Conservation (phyloP, 2,329 filamentous ascomycete genomes). For the Trichophyton simii region DNA sequence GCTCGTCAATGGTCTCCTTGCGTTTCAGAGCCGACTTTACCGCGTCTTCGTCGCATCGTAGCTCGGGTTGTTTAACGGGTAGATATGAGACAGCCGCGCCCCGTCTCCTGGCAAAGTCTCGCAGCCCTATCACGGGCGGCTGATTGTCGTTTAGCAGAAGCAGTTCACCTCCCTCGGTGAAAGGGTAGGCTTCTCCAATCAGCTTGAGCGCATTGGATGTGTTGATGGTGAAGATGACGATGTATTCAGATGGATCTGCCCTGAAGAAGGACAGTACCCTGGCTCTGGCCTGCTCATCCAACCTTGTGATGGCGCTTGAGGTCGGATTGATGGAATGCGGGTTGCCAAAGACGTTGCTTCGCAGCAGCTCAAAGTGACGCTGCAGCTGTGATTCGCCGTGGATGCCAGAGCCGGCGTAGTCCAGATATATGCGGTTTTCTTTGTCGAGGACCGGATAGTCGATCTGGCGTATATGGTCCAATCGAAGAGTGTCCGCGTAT, state of each 20-base stretch:
- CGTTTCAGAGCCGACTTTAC: background rate
- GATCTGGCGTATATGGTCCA: constrained; percentile 9
- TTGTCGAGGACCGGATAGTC: constrained; percentile 6
- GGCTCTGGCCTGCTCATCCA: constrained; percentile 42
- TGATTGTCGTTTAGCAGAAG: constrained; percentile 47
- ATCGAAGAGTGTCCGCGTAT: constrained; percentile 5
- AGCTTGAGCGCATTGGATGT: constrained; percentile 51
- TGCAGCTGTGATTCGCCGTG: constrained; percentile 11
- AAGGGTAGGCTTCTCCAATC: constrained; percentile 30
- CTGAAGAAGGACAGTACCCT: constrained; percentile 46
- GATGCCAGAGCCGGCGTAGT: constrained; percentile 10
- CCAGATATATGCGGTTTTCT: constrained; percentile 10
- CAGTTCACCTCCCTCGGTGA: constrained; percentile 35
- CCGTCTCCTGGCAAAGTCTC: constrained; percentile 24
- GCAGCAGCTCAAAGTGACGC: constrained; percentile 14
- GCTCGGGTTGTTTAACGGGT: constrained; percentile 4
- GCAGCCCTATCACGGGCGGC: constrained; percentile 48
- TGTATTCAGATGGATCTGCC: constrained; percentile 46
- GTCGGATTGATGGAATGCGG: constrained; percentile 46
- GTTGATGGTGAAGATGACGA: constrained; percentile 51
- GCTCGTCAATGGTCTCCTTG: background rate
- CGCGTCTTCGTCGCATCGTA: constrained; percentile 5
- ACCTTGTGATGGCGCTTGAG: constrained; percentile 41
- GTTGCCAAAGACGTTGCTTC: constrained; percentile 49
- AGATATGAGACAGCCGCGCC: constrained; percentile 9